Conservation (phyloP, 139 green algal species). For the Diplosphaera chodatii region DNA sequence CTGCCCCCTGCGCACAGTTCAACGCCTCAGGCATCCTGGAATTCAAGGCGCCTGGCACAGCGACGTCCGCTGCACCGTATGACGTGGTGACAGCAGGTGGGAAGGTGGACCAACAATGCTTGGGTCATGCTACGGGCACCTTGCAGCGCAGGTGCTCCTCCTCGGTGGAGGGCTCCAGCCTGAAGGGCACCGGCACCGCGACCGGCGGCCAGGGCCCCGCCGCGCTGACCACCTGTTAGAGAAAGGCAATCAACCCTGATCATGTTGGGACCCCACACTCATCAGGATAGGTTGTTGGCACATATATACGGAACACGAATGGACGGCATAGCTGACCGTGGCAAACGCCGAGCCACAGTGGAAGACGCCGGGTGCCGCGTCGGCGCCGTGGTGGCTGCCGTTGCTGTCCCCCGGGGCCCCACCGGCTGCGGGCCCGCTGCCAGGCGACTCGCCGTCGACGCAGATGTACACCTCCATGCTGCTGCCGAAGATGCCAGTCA, state of each 20-base stretch:
- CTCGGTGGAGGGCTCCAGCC: constrained; percentile 22
- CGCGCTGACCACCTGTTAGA: constrained; percentile 44
- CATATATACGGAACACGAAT: too few species aligned
- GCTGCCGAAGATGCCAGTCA: constrained; percentile 67
- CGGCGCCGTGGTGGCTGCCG: neutral
- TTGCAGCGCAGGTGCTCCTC: constrained; percentile 20
- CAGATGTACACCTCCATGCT: constrained; percentile 71
- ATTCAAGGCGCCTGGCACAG: neutral
- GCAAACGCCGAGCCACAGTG: constrained; percentile 66
- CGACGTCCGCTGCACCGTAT: neutral
- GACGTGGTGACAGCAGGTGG: neutral
- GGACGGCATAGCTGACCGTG: constrained; percentile 21
- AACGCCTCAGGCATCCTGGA: too few species aligned
- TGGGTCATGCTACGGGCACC: too few species aligned
- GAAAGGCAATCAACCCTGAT: too few species aligned
- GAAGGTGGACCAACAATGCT: neutral
- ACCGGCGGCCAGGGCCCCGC: constrained; percentile 15
- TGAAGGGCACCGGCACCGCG: constrained; percentile 31
- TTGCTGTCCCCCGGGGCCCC: neutral
- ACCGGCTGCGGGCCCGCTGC: neutral
- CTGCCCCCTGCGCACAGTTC: constrained; percentile 16
- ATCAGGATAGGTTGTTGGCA: too few species aligned
- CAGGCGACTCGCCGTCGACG: constrained; percentile 65
- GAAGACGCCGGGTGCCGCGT: constrained; percentile 37
- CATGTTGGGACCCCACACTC: too few species aligned